phyloP scores from a whole-genome alignment of 2,329 filamentous ascomycete genomes.

The Epichloe sylvatica region DNA sequence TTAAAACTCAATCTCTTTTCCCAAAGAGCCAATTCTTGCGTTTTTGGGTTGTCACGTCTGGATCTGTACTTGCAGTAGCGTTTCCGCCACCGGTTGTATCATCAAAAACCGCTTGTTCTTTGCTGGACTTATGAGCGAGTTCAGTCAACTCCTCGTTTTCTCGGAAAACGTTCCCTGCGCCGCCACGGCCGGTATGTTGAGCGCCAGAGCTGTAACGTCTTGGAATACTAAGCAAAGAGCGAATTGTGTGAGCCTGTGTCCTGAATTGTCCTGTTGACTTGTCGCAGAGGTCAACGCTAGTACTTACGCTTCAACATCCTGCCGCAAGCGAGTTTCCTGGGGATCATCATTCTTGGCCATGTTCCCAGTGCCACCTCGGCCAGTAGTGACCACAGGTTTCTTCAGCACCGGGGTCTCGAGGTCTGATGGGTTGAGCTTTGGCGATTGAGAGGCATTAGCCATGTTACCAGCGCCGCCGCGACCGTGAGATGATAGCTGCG shows the following conservation, averaged over 20 bases:
- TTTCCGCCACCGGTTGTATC: constrained; percentile 10
- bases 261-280: no score
- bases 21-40: constrained; percentile 36
- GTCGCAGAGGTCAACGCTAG: background rate
- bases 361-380: constrained; percentile 77
- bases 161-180: constrained; percentile 56
- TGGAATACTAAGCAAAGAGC: constrained; percentile 26
- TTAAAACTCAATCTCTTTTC: constrained; percentile 28
- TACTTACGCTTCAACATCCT: constrained; percentile 65
- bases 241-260: background rate
- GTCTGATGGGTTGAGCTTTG: constrained; percentile 44
- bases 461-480: constrained; percentile 72
- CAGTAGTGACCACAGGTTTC: constrained; percentile 71
- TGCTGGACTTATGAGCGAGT: constrained; percentile 15
- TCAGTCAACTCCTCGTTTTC: constrained; percentile 28
- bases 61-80: constrained; percentile 1
- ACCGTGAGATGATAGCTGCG: constrained; percentile 47
- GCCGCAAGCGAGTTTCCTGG: constrained; percentile 58
- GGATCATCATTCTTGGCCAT: constrained; percentile 66
- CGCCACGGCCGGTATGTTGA: constrained; percentile 58
- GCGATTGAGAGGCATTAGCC: constrained; percentile 35
- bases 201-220: constrained; percentile 44
- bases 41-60: constrained; percentile 22
- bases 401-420: constrained; percentile 76
- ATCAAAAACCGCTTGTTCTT: constrained; percentile 20